A percentile compares a stretch with the other conserved stretches of the same genome.
Evolutionary conservation across 345 rosid genomes (phyloP).

Genomic region (Capsella bursapastoris): DNA sequence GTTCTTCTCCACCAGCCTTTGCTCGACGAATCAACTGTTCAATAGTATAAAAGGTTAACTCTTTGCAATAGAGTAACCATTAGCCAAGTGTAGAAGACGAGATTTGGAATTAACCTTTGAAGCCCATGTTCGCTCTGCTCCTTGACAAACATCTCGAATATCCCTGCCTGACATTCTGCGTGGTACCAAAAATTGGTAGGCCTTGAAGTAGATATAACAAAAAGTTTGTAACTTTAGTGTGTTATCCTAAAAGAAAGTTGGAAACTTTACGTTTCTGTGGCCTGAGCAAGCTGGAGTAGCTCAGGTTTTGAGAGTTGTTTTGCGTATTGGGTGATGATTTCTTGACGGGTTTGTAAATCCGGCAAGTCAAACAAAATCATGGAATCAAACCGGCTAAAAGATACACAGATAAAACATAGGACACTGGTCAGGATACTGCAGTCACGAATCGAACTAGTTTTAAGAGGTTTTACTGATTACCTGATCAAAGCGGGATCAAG

Average conservation of each 20-base stretch:
- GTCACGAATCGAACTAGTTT: not conserved
- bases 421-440: slow-evolving; percentile 27
- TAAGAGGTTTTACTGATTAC: slow-evolving; percentile 39
- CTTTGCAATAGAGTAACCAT: not conserved
- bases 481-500: slow-evolving; percentile 95
- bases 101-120: slow-evolving; percentile 60
- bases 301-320: slow-evolving; percentile 78
- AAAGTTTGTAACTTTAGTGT: not conserved
- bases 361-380: slow-evolving; percentile 81
- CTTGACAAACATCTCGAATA: slow-evolving; percentile 85
- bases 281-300: slow-evolving; percentile 64
- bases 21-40: slow-evolving; percentile 72
- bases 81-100: not conserved
- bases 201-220: not conserved
- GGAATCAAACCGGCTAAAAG: slow-evolving; percentile 84
- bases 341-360: slow-evolving; percentile 65
- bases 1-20: slow-evolving; percentile 45
- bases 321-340: slow-evolving; percentile 83
- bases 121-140: slow-evolving; percentile 95
- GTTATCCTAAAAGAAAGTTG: not conserved
- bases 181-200: not conserved
- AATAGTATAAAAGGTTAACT: slow-evolving; percentile 3
- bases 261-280: slow-evolving; percentile 61
- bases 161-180: slow-evolving; percentile 94
- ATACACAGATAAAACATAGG: slow-evolving; percentile 16